Evolutionary conservation across 495 filamentous ascomycete genomes (phyloP).

Genomic region (Penicillium paradoxum): DNA sequence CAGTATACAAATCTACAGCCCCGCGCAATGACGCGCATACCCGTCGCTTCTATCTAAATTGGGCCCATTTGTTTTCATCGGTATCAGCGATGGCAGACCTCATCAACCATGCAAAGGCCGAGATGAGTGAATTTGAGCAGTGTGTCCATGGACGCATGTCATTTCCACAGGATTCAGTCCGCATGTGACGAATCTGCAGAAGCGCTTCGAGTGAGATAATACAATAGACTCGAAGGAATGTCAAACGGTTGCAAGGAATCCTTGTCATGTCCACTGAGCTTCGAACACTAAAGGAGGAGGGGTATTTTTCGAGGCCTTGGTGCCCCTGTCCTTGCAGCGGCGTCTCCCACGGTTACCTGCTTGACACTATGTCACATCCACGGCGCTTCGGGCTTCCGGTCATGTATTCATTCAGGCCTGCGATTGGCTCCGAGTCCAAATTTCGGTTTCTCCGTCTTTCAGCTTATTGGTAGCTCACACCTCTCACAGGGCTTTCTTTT

Average conservation of each 20-base stretch:
- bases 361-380: constrained; percentile 6
- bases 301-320: neutral
- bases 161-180: neutral
- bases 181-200: constrained; percentile 4
- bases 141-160: neutral
- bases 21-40: neutral
- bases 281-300: neutral
- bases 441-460: constrained; percentile 7
- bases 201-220: constrained; percentile 4
- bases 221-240: neutral
- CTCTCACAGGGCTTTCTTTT: constrained; percentile 6
- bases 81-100: neutral
- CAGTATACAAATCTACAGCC: neutral
- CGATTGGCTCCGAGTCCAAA: constrained; percentile 10
- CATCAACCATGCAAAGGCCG: neutral
- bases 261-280: neutral
- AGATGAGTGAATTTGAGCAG: neutral
- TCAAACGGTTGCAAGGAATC: constrained; percentile 12
- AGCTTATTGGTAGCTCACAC: constrained; percentile 12
- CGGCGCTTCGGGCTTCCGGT: constrained; percentile 9
- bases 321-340: constrained; percentile 11
- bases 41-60: neutral
- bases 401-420: neutral
- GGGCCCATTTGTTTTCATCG: neutral
- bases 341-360: constrained; percentile 16